A percentile compares a stretch with the other conserved stretches of the same genome.
Conservation (phyloP, 1,284 basidiomycete species). For the Termitomyces sp. region DNA sequence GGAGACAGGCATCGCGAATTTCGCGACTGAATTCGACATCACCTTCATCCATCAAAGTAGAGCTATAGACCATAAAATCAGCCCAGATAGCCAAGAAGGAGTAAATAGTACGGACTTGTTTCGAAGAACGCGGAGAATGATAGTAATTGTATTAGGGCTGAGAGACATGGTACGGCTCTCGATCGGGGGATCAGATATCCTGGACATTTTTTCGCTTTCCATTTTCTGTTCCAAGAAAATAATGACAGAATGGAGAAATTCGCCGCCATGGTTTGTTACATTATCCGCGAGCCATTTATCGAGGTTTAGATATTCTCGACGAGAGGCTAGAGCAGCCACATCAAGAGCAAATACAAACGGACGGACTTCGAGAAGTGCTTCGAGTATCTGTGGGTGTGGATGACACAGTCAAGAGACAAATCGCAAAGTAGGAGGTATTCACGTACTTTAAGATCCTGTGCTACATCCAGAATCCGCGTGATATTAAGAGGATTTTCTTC, state of each 20-base stretch:
- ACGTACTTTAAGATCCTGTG: constrained; percentile 86
- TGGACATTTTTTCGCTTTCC: constrained; percentile 77
- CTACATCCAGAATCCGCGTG: constrained; percentile 91
- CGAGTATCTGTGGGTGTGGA: constrained; percentile 72
- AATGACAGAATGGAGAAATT: constrained; percentile 85
- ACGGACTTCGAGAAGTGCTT: constrained; percentile 81
- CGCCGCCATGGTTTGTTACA: constrained; percentile 73
- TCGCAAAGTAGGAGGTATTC: not conserved
- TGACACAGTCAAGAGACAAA: not conserved
- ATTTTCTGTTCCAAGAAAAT: constrained; percentile 89
- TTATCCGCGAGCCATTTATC: constrained; percentile 96
- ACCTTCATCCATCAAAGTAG: constrained; percentile 60
- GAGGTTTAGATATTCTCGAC: constrained; percentile 90
- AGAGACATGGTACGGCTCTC: constrained; percentile 81
- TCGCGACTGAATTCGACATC: constrained; percentile 90
- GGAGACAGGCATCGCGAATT: constrained; percentile 90
- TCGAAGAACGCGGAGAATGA: constrained; percentile 84
- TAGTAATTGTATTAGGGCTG: constrained; percentile 83
- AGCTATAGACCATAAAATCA: constrained; percentile 33
- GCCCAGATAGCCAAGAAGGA: constrained; percentile 6
- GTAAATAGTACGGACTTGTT: constrained; percentile 49
- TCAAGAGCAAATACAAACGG: constrained; percentile 89
- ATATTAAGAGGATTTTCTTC: constrained; percentile 91
- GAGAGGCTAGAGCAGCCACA: constrained; percentile 88
- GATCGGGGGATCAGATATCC: constrained; percentile 72